Evolutionary conservation across 2,329 filamentous ascomycete species (phyloP).

Genomic region (Aspergillus aculeatus): DNA sequence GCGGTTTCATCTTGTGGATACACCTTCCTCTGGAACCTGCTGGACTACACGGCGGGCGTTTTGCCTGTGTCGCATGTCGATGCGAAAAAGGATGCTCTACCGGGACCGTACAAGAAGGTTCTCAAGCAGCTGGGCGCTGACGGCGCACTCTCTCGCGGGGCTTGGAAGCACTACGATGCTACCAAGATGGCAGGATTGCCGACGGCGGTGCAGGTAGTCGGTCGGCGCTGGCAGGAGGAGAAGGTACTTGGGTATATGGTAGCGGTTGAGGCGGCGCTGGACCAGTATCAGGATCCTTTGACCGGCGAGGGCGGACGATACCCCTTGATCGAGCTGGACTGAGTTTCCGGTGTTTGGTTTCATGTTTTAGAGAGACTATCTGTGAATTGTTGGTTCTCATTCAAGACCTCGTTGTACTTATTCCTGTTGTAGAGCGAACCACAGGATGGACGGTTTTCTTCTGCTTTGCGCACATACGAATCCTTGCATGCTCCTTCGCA

Average conservation of each 20-base stretch:
- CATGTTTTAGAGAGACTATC: too few relatives aligned
- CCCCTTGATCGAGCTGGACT: conserved; percentile 39
- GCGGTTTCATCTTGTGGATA: conserved; percentile 86
- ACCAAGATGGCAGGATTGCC: conserved; percentile 82
- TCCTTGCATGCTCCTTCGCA: too few relatives aligned
- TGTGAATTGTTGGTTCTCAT: neutral
- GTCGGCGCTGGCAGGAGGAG: conserved; percentile 77
- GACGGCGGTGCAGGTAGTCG: conserved; percentile 81
- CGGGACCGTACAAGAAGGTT: conserved; percentile 46
- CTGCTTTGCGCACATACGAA: neutral
- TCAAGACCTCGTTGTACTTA: neutral
- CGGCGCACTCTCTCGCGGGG: conserved; percentile 77
- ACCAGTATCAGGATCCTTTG: conserved; percentile 39
- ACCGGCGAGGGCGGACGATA: conserved; percentile 38
- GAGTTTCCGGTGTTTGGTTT: neutral
- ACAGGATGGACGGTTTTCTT: neutral
- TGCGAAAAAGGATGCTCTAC: conserved; percentile 63
- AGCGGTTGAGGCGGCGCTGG: conserved; percentile 71
- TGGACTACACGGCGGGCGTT: conserved; percentile 83
- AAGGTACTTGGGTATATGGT: conserved; percentile 82
- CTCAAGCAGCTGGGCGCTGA: conserved; percentile 48
- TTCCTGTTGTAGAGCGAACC: neutral
- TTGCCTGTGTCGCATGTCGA: conserved; percentile 86
- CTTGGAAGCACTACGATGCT: conserved; percentile 83
- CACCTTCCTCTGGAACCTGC: conserved; percentile 89